Percentiles rank a stretch among this genome's conserved stretches.
Conservation (phyloP, 169 alveolate species). For the Plasmodium billcollinsi region DNA sequence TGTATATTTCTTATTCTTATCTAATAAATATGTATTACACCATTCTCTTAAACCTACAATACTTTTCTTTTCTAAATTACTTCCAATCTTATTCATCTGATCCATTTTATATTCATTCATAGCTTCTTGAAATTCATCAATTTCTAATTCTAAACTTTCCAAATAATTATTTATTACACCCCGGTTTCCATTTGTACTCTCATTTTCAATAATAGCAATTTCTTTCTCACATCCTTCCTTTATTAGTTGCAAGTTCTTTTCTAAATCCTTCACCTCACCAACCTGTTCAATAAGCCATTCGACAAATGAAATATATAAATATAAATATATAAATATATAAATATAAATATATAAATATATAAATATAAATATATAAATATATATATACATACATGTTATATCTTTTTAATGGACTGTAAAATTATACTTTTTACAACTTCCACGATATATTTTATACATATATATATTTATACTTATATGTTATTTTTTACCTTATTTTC, state of each 20-base stretch:
- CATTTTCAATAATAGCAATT: conserved; percentile 46
- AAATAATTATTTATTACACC: conserved; percentile 65
- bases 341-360: background rate
- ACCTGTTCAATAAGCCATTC: conserved; percentile 22
- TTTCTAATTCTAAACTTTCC: conserved; percentile 56
- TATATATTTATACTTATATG: background rate
- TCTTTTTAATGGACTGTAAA: too few species aligned
- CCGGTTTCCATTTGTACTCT: conserved; percentile 64
- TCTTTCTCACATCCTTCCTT: conserved; percentile 66
- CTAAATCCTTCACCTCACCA: conserved; percentile 76
- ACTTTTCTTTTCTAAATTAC: conserved; percentile 80
- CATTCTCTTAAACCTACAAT: conserved; percentile 82
- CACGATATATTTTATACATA: too few species aligned
- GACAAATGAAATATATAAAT: too few species aligned
- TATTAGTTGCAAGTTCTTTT: conserved; percentile 38
- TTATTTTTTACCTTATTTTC: conserved; percentile 79
- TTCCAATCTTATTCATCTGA: conserved; percentile 81
- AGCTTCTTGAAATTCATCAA: conserved; percentile 82
- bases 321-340: background rate
- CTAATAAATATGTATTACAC: conserved; percentile 50
- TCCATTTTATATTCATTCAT: conserved; percentile 79
- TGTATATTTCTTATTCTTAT: conserved; percentile 61
- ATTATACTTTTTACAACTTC: too few species aligned
- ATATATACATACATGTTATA: background rate
- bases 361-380: background rate